Percentiles rank a stretch among this genome's conserved stretches.
Conservation (phyloP, 1,284 basidiomycete species). For the Rhodotorula sp. region DNA sequence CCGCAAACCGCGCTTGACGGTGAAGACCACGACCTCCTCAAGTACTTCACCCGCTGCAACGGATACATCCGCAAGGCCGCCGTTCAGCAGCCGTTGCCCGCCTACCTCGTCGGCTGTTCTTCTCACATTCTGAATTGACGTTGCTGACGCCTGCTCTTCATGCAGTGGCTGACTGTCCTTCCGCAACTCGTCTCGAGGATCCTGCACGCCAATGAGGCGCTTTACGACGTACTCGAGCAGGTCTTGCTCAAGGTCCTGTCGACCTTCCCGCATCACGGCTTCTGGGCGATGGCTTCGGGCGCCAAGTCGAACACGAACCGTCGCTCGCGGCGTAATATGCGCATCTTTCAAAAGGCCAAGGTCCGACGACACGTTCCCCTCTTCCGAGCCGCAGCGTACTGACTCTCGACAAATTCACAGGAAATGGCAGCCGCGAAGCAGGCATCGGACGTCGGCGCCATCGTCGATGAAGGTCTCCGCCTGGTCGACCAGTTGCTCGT, state of each 20-base stretch:
- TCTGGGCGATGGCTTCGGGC: constrained; percentile 91
- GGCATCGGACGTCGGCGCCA: constrained; percentile 27
- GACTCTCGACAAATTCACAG: not conserved
- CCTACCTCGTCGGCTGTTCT: constrained; percentile 63
- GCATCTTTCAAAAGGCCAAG: constrained; percentile 66
- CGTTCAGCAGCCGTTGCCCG: constrained; percentile 59
- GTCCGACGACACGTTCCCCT: constrained; percentile 50
- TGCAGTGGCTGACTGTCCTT: constrained; percentile 91
- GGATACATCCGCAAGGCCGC: constrained; percentile 56
- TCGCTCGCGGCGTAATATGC: constrained; percentile 62
- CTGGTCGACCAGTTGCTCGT: constrained; percentile 69
- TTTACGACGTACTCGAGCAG: constrained; percentile 63
- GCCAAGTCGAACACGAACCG: constrained; percentile 74
- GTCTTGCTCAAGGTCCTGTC: constrained; percentile 73
- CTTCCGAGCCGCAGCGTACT: not conserved
- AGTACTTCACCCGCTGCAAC: constrained; percentile 61
- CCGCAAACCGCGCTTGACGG: constrained; percentile 3
- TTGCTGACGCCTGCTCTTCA: constrained; percentile 9
- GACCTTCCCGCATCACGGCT: constrained; percentile 83
- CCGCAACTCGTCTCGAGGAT: constrained; percentile 96
- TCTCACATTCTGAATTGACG: not conserved
- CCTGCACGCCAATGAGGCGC: constrained; percentile 69
- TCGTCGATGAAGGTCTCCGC: constrained; percentile 58
- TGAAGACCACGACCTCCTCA: constrained; percentile 32
- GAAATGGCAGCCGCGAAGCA: not conserved